Base-by-base conservation (phyloP, 2,329 filamentous ascomycete species). In the Talaromyces pinophilus region DNA sequence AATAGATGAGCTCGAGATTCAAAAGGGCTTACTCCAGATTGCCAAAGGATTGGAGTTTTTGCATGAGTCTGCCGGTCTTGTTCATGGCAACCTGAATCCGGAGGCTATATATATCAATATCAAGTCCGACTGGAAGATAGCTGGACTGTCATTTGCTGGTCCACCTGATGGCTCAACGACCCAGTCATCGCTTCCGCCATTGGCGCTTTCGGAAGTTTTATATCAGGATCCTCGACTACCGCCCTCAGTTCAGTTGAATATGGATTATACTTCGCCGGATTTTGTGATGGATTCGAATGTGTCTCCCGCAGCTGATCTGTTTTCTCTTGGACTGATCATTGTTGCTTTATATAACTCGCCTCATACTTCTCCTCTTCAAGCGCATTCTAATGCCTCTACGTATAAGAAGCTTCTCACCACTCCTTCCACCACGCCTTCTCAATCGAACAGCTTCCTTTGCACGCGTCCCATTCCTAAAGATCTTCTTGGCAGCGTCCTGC, bases 91-190 rank as follows among this genome's bases (percentile, higher is more conserved):
- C 75, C 79, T 99, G 69, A 98, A 93, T 0, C 95, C 95, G 0
- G 94, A 98, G 70, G 92, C 93, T 19, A 88, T 99, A 70, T 90
- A 97, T 70, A 88, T 99, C 78, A 99, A 99, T 80, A 88, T 92
- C 48, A 99, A 99, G 87, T 96, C 92, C 59, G 95, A 99, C 78
- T 99, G 95, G 95, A 99, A 99, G 78, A 92, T 99, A 68, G 94
- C 93, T 72, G 95, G 94, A n/a, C 85, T 99, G 46, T 88, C 91
- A 0, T 99, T 97, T 77, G 92, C 91, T 75, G 91, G 91, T 55
- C 91, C 93, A 15, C 87, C 92, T 59, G 91, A 93, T 71, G 86
- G 87, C 72, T 91, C 91, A 22, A 89, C 87, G 33, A 89, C 90
- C 70, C 84, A 89, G 55, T 91, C 92, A 2, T 90, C 92, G 3